Conservation (phyloP, 306 rosid species). For the Prunus salicina region DNA sequence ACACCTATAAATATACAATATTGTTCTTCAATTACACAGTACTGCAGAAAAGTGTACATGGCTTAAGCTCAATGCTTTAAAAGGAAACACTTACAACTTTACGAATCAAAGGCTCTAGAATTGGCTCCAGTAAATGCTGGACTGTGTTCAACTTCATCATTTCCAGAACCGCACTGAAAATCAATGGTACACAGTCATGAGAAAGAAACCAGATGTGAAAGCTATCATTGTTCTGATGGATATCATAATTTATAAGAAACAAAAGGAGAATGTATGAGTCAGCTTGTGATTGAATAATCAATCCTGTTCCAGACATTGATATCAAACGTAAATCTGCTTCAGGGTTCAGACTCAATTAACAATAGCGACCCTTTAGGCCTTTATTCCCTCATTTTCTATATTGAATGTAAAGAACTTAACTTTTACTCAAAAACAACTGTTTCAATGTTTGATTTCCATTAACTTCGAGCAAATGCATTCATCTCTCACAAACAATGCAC, state of each 20-base stretch:
- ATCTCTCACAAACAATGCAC: conserved; percentile 2
- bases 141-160: conserved; percentile 57
- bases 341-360: background rate
- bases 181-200: conserved; percentile 9
- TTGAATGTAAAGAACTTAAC: background rate
- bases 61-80: background rate
- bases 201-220: conserved; percentile 14
- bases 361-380: background rate
- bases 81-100: conserved; percentile 61
- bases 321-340: background rate
- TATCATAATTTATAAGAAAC: background rate
- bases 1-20: conserved; percentile 12
- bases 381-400: background rate
- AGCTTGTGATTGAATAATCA: background rate
- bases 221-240: conserved; percentile 1
- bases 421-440: background rate
- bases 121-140: conserved; percentile 65
- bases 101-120: conserved; percentile 80
- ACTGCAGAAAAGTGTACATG: conserved; percentile 6
- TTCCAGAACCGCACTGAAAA: conserved; percentile 73
- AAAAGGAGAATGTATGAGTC: background rate
- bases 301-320: background rate
- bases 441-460: background rate
- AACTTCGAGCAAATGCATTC: conserved; percentile 8
- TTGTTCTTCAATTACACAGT: conserved; percentile 4